Evolutionary conservation across 345 rosid species (phyloP), one percentile per base, ranked within the genome.

Genomic region (Anastatica hierochuntica): DNA sequence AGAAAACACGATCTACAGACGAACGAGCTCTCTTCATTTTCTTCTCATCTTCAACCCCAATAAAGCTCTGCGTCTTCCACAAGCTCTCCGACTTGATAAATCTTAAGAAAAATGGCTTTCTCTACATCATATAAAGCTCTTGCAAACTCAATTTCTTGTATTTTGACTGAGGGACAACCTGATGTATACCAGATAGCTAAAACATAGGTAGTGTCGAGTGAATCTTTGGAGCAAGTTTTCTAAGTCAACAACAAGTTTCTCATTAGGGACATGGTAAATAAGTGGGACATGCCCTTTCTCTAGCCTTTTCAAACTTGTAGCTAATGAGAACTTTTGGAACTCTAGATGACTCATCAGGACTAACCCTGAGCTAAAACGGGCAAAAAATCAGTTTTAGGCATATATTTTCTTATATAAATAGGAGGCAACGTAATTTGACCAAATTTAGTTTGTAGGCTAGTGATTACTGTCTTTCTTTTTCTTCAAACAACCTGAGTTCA

Each of bases 11-110:
- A 20, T 71, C 52, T 4, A 66, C 44, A 5, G 24, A 55, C 10
- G 13, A 26, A 16, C 12, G 24, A 21, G 74, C 69, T 34, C 53
- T 58, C 13, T 23, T 74, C 42, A 79, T 52, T 7, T 48, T 58
- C 54, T 53, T 62, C 36, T 76, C 84, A 29, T 41, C 54, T 45
- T 78, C 77, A 47, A 70, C 15, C 1, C 67, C 62, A 11, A 79
- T 33, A 34, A 27, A 19, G 7, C 53, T 70, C 26, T 76, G 70
- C 34, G 76, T 31, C 64, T 30, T 60, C 64, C 64, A 60, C 31
- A 60, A 11, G 14, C 14, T 60, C 33, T 56, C 63, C 0, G 49
- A 79, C 66, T 35, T 41, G 17, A n/a, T 14, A 14, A 10, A 46
- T 10, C 43, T 21, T 6, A 52, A 75, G 33, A n/a, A 67, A 70